Conservation (phyloP, 73 alveolate species). For the Breviolum minutum region DNA sequence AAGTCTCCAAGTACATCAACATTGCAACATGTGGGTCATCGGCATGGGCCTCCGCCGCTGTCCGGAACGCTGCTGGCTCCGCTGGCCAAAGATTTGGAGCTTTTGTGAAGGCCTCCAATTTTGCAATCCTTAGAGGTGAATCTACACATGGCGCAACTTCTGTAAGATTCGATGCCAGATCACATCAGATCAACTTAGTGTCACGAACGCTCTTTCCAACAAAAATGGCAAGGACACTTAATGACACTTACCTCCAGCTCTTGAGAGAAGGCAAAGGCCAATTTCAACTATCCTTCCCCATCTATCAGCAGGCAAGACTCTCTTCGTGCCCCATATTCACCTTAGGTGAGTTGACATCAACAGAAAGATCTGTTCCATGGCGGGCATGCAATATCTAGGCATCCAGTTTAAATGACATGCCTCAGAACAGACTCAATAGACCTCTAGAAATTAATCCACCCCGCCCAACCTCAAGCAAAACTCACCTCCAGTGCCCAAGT, state of each 20-base stretch:
- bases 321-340: neutral
- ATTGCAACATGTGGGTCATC: neutral
- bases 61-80: conserved; percentile 44
- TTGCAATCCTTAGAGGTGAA: neutral
- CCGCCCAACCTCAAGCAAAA: too few species aligned
- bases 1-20: neutral
- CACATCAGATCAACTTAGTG: too few species aligned
- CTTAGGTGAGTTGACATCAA: neutral
- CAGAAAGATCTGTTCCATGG: neutral
- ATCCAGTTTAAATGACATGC: too few species aligned
- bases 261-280: neutral
- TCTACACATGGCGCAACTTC: neutral
- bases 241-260: too few species aligned
- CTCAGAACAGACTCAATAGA: neutral
- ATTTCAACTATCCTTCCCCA: neutral
- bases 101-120: neutral
- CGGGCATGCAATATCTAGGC: too few species aligned
- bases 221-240: too few species aligned
- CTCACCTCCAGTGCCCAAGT: too few species aligned
- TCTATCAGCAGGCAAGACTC: neutral
- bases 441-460: neutral
- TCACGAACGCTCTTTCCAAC: too few species aligned
- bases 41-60: conserved; percentile 27
- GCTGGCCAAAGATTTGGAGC: conserved; percentile 53
- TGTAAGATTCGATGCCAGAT: neutral